Base-by-base conservation (phyloP, 495 filamentous ascomycete species). In the Daldinia grandis region DNA sequence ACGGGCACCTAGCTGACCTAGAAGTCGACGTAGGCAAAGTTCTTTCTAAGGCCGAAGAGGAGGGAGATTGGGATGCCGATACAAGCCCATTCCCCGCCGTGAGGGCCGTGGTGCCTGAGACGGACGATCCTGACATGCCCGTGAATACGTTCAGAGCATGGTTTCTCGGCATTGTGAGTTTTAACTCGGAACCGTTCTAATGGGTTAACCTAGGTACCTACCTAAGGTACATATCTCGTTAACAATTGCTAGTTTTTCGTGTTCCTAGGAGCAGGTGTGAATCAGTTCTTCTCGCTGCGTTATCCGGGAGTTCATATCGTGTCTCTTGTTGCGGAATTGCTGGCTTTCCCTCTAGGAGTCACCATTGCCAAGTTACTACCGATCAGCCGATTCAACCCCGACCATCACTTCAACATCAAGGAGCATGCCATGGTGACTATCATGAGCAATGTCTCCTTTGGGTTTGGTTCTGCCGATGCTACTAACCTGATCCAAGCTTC, bases 401-500 rank as follows among this genome's bases (percentile, higher is more conserved):
- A 77, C 42, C 61, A 66, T 24, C 79, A 67, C 51, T 83, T 81
- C 70, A 83, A 82, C 62, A 71, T 78, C 55, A 76, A 80, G 47
- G 81, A 83, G 40, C 81, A 83, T 63, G 76, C 77, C 4, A 38
- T 83, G 47, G 78, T 82, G 37, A 77, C 75, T 42, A 73, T 78
- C 55, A 76, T 78, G 74, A 74, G 65, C 55, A 74, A 74, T 50
- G 71, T 77, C 19, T 76, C 69, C 8, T 74, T 75, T 57, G 74
- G 74, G 6, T 76, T 80, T 53, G 75, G 76, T 25, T 80, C 75
- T 15, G 81, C 82, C 5, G 81, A 83, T 25, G 65, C 82, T 7
- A 84, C 82, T 6, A 84, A 80, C 59, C 78, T 84, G 27, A 79
- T 84, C 58, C 82, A 84, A 64, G 80, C 81, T 5, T 71, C 80